phyloP scores from a whole-genome alignment of 2,329 filamentous ascomycete genomes.

The Pseudogymnoascus sp. region DNA sequence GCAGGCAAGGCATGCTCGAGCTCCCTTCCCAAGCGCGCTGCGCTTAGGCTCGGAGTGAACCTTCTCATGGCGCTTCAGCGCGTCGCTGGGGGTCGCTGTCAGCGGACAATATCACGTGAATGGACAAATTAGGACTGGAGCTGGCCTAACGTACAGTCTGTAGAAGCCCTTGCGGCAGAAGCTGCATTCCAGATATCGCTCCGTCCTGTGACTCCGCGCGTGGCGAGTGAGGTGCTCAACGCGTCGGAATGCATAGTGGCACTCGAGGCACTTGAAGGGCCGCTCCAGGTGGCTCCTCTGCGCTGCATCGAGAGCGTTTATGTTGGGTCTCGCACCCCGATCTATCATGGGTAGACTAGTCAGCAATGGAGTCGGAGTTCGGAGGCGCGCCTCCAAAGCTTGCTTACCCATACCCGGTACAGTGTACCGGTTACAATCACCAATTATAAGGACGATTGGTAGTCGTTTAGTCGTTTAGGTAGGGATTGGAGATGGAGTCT shows the following conservation, averaged over 20 bases:
- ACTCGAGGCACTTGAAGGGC: constrained; percentile 15
- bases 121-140: not conserved
- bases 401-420: not conserved
- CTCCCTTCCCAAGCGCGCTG: constrained; percentile 16
- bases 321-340: not conserved
- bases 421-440: not conserved
- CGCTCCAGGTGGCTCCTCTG: not conserved
- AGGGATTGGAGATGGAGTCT: not conserved
- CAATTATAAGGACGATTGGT: not conserved
- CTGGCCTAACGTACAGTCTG: constrained; percentile 14
- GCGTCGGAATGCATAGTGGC: constrained; percentile 19
- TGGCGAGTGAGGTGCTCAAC: constrained; percentile 21
- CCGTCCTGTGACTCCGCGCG: constrained; percentile 17
- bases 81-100: constrained; percentile 15
- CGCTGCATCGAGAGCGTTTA: not conserved
- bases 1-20: constrained; percentile 19
- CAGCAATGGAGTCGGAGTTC: not conserved
- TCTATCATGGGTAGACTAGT: not conserved
- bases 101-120: not conserved
- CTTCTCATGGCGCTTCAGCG: constrained; percentile 20
- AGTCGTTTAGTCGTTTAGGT: not conserved
- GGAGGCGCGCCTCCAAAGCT: not conserved
- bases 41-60: constrained; percentile 18
- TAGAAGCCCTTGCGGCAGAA: constrained; percentile 21
- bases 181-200: constrained; percentile 18